Base-by-base conservation (phyloP, 2,329 filamentous ascomycete genomes). In the Arthrinium puccinioides region DNA sequence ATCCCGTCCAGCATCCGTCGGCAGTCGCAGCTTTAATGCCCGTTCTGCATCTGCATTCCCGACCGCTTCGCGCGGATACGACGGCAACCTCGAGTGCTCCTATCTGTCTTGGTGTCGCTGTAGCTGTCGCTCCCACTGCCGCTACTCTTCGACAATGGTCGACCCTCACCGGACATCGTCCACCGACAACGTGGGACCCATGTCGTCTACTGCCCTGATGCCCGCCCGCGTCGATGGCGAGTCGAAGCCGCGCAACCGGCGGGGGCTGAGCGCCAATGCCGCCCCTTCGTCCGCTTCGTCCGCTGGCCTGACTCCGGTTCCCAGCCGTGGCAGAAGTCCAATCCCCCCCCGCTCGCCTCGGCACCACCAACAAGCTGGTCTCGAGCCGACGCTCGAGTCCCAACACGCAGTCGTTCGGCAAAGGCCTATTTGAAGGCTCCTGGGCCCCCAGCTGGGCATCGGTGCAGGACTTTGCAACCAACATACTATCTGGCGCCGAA, bases 391-490 rank as follows among this genome's bases (percentile, higher is more conserved):
- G 49, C 24, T 48, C 53, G 7, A 57, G 50, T 32, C 53, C 54
- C 15, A 45, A 51, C 32, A 56, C 53, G n/a, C 44, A 50, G 7
- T 56, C 60, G 30, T 62, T 60, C 28, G 55, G 61, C 32, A 42
- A 42, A 21, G 61, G 64, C 20, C 59, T 75, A 32, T 55, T 75
- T 9, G 70, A 68, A 37, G 66, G 70, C 31, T 67, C 72, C 3
- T 73, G 71, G 63, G 57, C 66, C 2, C 66, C 72, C 21, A 69
- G 65, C 49, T 78, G 74, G 74, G 61, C 67, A 4, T 73, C 72
- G 5, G 66, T 78, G 3, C 69, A 74, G 40, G 71, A 68, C 25
- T 63, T 78, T 36, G 71, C 74, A 6, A 63, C 69, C 3, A 69
- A 68, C 4, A 44, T 69, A 9, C 45, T 70, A 10, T 48, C 50